A percentile compares a stretch with the other conserved stretches of the same genome.
These are phyloP conservation scores for Neurospora cerealis DNA, from an alignment of 495 filamentous ascomycete genomes.

Conservation along the genomic window DNA sequence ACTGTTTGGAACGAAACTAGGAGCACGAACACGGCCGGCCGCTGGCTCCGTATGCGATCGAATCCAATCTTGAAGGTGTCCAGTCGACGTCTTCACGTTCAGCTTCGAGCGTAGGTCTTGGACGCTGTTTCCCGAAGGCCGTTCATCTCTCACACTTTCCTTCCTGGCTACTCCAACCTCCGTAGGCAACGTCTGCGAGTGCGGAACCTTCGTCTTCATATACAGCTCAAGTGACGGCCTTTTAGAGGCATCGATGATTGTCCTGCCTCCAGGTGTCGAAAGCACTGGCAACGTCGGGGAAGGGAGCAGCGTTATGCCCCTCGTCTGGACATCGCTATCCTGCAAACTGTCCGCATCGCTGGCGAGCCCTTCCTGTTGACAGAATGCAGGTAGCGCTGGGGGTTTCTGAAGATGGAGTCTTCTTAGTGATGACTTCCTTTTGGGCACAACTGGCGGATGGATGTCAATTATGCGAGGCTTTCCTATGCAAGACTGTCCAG, in stretches of 20 bases:
- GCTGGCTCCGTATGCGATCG: background rate
- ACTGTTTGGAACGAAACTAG: background rate
- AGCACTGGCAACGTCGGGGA: constrained; percentile 1
- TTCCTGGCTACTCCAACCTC: background rate
- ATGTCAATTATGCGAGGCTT: constrained; percentile 18
- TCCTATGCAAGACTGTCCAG: constrained; percentile 1
- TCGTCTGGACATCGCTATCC: background rate
- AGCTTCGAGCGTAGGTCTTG: background rate
- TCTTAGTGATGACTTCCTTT: constrained; percentile 9
- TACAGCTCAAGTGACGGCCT: constrained; percentile 6
- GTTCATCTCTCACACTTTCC: background rate
- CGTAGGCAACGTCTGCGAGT: background rate
- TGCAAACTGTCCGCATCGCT: background rate
- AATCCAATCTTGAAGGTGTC: background rate
- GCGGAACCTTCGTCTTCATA: background rate
- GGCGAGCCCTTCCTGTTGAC: background rate
- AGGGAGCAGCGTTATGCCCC: background rate
- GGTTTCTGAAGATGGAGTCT: background rate
- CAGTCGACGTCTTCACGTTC: background rate
- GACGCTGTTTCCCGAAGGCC: background rate
- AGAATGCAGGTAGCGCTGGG: background rate
- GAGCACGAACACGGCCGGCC: background rate
- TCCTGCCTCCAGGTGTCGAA: constrained; percentile 8
- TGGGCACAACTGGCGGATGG: constrained; percentile 10
- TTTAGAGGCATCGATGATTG: constrained; percentile 13